These are phyloP conservation scores for Tephrocybe rancida DNA, from an alignment of 768 basidiomycete genomes.

Conservation along the genomic window DNA sequence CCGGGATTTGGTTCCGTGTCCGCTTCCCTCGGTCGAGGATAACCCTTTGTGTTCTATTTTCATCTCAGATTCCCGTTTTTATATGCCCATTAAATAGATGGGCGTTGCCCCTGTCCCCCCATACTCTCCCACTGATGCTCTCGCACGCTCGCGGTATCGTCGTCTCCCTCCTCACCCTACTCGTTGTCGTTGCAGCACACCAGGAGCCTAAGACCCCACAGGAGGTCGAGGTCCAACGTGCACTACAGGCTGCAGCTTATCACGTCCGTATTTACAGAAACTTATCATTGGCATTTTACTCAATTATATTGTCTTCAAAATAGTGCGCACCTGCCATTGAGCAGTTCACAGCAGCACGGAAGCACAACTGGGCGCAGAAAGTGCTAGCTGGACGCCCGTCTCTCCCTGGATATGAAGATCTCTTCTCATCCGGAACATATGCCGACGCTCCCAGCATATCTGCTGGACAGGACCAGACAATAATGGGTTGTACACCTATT, in stretches of 20 bases:
- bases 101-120: neutral
- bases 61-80: neutral
- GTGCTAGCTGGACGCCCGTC: constrained; percentile 40
- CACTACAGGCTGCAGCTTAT: constrained; percentile 53
- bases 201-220: constrained; percentile 43
- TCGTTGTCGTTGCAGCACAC: constrained; percentile 36
- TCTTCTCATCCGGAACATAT: constrained; percentile 43
- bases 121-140: neutral
- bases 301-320: neutral
- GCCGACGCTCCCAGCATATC: constrained; percentile 27
- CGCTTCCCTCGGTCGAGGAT: constrained; percentile 16
- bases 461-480: constrained; percentile 28
- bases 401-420: constrained; percentile 41
- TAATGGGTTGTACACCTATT: constrained; percentile 49
- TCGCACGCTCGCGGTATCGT: constrained; percentile 1
- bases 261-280: constrained; percentile 37
- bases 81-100: neutral
- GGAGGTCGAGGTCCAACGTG: constrained; percentile 50
- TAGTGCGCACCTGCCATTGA: constrained; percentile 58
- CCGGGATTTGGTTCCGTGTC: constrained; percentile 9
- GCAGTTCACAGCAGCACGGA: constrained; percentile 50
- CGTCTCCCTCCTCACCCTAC: constrained; percentile 22
- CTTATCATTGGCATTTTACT: neutral
- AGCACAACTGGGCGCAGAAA: constrained; percentile 48
- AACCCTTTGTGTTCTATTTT: neutral